A percentile compares a stretch with the other conserved stretches of the same genome.
These are phyloP conservation scores for Globisporangium middletonii DNA, from an alignment of 352 stramenopile genomes.

Conservation along the genomic window DNA sequence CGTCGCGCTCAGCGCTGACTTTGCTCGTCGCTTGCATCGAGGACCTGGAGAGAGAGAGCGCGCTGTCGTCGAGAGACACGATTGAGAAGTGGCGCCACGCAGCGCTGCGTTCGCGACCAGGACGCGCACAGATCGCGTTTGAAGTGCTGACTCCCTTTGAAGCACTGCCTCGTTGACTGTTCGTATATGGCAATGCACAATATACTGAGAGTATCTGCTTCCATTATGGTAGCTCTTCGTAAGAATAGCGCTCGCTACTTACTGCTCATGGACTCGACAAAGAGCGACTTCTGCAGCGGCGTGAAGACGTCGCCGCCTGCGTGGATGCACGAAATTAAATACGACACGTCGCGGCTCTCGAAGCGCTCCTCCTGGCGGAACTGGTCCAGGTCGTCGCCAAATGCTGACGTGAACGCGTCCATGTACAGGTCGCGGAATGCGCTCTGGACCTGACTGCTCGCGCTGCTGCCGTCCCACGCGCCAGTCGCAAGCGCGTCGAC, in stretches of 20 bases:
- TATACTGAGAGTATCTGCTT: too few relatives aligned
- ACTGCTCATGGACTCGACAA: conserved; percentile 50
- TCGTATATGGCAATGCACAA: too few relatives aligned
- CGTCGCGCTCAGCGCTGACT: too few relatives aligned
- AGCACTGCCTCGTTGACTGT: too few relatives aligned
- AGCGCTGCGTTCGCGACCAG: too few relatives aligned
- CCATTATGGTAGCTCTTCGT: too few relatives aligned
- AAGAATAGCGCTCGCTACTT: neutral
- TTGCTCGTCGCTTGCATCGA: too few relatives aligned
- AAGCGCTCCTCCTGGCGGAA: conserved; percentile 85
- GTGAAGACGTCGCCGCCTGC: conserved; percentile 74
- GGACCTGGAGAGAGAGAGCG: too few relatives aligned
- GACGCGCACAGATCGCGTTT: too few relatives aligned
- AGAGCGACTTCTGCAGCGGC: conserved; percentile 78
- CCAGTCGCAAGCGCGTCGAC: conserved; percentile 15
- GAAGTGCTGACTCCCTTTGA: too few relatives aligned
- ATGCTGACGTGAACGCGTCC: conserved; percentile 79
- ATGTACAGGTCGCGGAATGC: conserved; percentile 80
- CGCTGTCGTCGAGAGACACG: too few relatives aligned
- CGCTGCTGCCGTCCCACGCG: conserved; percentile 6
- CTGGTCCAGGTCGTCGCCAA: conserved; percentile 78
- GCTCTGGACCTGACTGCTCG: conserved; percentile 21
- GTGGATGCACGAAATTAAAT: conserved; percentile 88
- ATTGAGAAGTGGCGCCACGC: too few relatives aligned
- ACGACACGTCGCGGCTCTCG: conserved; percentile 80